A percentile compares a stretch with the other conserved stretches of the same genome.
These are phyloP conservation scores for Brassica cretica DNA, from an alignment of 345 rosid genomes.

Conservation along the genomic window DNA sequence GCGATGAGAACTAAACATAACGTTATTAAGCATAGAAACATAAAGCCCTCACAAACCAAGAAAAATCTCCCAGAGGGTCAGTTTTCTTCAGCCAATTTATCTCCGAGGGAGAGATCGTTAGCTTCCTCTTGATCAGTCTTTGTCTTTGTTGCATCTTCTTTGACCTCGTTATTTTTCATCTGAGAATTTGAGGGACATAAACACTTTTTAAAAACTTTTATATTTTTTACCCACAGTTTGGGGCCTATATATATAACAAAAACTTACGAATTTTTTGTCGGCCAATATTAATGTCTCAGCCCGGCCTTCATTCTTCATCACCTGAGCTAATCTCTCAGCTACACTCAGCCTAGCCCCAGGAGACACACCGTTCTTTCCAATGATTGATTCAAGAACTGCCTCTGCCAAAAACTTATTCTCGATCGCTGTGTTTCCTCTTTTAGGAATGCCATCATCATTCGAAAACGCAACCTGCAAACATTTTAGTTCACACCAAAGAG, in stretches of 20 bases:
- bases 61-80: background rate
- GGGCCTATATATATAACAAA: too few relatives aligned
- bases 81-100: conserved; percentile 22
- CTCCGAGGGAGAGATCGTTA: background rate
- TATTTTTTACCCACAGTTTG: too few relatives aligned
- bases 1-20: background rate
- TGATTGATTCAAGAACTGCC: conserved; percentile 66
- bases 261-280: too few relatives aligned
- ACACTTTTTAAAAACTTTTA: too few relatives aligned
- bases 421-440: conserved; percentile 48
- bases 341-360: conserved; percentile 55
- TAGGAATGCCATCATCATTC: conserved; percentile 58
- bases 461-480: conserved; percentile 65
- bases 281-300: too few relatives aligned
- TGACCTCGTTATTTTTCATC: background rate
- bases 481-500: conserved; percentile 3
- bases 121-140: conserved; percentile 17
- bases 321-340: conserved; percentile 53
- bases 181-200: too few relatives aligned
- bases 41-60: background rate
- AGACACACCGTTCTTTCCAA: conserved; percentile 80
- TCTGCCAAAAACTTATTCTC: conserved; percentile 66
- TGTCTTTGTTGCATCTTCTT: conserved; percentile 3
- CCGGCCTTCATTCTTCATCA: conserved; percentile 28
- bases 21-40: background rate